Percentiles rank a stretch among this genome's conserved stretches.
phyloP scores from a whole-genome alignment of 306 rosid genomes.

The Cicer bijugum region DNA sequence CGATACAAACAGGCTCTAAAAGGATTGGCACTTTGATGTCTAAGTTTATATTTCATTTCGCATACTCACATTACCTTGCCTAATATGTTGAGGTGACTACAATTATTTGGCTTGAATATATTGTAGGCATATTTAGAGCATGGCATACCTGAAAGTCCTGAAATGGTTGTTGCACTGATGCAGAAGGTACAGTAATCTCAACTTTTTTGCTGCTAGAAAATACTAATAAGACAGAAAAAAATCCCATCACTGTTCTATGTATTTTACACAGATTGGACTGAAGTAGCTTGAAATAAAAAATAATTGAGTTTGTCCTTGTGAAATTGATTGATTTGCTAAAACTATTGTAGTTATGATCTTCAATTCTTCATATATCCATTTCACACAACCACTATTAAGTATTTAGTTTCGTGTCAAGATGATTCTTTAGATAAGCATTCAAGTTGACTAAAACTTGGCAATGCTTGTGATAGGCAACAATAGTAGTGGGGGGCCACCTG shows the following conservation, averaged over 20 bases:
- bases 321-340: background rate
- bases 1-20: background rate
- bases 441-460: slow-evolving; percentile 9
- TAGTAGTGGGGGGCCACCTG: slow-evolving; percentile 69
- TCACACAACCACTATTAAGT: background rate
- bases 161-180: slow-evolving; percentile 89
- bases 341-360: background rate
- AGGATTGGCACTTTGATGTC: background rate
- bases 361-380: background rate
- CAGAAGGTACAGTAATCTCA: slow-evolving; percentile 69
- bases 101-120: slow-evolving; percentile 37
- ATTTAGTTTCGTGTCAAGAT: slow-evolving; percentile 12
- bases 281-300: background rate
- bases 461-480: slow-evolving; percentile 63
- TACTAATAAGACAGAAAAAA: too few relatives aligned
- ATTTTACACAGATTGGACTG: too few relatives aligned
- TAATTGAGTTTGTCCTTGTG: background rate
- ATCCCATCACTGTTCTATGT: too few relatives aligned
- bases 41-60: slow-evolving; percentile 27
- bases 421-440: slow-evolving; percentile 14
- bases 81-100: slow-evolving; percentile 3
- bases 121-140: slow-evolving; percentile 80
- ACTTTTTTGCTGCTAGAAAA: too few relatives aligned
- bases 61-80: slow-evolving; percentile 26
- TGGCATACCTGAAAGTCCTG: slow-evolving; percentile 90